Evolutionary conservation across 441 rosid species (phyloP).

Genomic region (Pelargonium citronellum): DNA sequence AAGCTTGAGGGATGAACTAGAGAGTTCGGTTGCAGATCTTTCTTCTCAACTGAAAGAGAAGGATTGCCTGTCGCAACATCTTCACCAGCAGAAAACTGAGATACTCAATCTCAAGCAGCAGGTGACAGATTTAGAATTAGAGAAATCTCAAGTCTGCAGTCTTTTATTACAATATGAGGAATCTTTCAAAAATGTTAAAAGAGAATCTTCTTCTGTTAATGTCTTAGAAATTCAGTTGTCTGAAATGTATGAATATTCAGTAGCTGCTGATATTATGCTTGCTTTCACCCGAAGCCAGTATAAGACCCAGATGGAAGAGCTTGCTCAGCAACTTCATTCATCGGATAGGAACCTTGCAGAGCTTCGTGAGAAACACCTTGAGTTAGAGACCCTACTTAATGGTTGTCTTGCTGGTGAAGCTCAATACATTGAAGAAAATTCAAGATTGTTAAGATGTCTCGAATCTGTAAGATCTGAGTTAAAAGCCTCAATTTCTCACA

Average conservation of each 20-base stretch:
- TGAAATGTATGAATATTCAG: conserved; percentile 48
- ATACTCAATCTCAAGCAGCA: conserved; percentile 50
- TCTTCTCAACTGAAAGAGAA: conserved; percentile 54
- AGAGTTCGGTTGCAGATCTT: conserved; percentile 44
- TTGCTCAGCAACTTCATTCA: conserved; percentile 42
- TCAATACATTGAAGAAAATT: conserved; percentile 54
- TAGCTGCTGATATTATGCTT: conserved; percentile 52
- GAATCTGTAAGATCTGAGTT: conserved; percentile 53
- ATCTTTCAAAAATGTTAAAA: conserved; percentile 34
- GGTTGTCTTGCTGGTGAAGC: conserved; percentile 50
- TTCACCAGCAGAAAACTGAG: conserved; percentile 54
- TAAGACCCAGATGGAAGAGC: conserved; percentile 42
- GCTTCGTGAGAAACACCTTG: conserved; percentile 48
- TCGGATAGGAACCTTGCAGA: conserved; percentile 38
- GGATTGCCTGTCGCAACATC: conserved; percentile 42
- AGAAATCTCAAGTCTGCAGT: conserved; percentile 43
- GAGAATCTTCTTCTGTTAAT: conserved; percentile 39
- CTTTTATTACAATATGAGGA: conserved; percentile 45
- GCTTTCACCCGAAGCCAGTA: conserved; percentile 50
- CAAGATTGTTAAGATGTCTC: conserved; percentile 38
- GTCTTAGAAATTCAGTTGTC: conserved; percentile 57
- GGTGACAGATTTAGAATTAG: conserved; percentile 55
- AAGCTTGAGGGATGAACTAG: conserved; percentile 45
- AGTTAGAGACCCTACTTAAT: conserved; percentile 46
- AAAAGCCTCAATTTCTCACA: conserved; percentile 52